These are phyloP conservation scores for Fusarium abutilonis DNA, from an alignment of 2,329 filamentous ascomycete genomes.

Conservation along the genomic window DNA sequence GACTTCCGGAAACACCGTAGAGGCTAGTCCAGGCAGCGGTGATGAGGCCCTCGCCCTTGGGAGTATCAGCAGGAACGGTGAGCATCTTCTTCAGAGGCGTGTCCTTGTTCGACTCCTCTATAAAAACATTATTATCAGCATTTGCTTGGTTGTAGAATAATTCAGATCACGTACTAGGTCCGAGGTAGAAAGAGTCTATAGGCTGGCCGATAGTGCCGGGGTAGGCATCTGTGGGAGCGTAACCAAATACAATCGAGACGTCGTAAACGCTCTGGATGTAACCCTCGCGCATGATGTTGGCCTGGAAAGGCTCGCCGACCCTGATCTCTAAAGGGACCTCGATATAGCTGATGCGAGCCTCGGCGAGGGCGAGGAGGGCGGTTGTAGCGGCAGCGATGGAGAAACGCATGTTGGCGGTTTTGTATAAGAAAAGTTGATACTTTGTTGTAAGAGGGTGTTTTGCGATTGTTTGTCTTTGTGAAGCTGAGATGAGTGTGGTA, in stretches of 20 bases:
- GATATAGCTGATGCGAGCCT: slow-evolving; percentile 57
- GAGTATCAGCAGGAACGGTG: slow-evolving; percentile 36
- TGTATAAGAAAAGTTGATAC: not conserved
- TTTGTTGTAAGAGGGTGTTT: not conserved
- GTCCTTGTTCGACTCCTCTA: slow-evolving; percentile 33
- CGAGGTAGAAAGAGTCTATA: slow-evolving; percentile 50
- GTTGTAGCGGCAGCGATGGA: slow-evolving; percentile 42
- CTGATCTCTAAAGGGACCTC: slow-evolving; percentile 53
- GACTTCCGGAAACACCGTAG: slow-evolving; percentile 40
- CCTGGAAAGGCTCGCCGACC: slow-evolving; percentile 51
- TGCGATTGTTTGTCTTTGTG: too few relatives aligned
- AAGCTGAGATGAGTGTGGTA: not conserved
- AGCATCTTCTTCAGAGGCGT: slow-evolving; percentile 45
- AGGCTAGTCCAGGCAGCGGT: slow-evolving; percentile 46
- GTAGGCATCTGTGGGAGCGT: slow-evolving; percentile 40
- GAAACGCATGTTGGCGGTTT: slow-evolving; percentile 39
- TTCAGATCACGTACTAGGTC: slow-evolving; percentile 37
- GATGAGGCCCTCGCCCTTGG: slow-evolving; percentile 42
- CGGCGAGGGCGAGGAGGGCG: slow-evolving; percentile 44
- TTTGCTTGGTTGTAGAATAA: not conserved
- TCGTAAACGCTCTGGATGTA: slow-evolving; percentile 59
- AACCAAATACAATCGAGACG: slow-evolving; percentile 57
- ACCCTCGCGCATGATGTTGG: slow-evolving; percentile 53
- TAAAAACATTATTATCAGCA: slow-evolving; percentile 2
- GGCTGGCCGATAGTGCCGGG: slow-evolving; percentile 46